A percentile compares a stretch with the other conserved stretches of the same genome.
Evolutionary conservation across 352 stramenopile genomes (phyloP).

Genomic region (Phytopythium vexans): DNA sequence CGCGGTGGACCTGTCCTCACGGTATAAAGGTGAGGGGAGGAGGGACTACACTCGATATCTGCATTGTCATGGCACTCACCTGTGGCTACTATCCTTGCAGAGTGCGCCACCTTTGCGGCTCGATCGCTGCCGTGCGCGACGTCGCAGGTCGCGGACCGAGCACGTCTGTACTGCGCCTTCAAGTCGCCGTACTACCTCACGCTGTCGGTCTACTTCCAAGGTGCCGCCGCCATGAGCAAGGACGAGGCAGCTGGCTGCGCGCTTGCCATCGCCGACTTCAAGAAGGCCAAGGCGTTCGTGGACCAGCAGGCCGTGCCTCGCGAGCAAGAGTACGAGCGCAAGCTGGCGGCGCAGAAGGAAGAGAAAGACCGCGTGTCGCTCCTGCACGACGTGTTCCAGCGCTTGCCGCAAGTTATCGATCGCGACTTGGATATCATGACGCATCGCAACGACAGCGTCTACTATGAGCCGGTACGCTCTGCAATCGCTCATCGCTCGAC

Average conservation of each 20-base stretch:
- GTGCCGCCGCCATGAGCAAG: slow-evolving; percentile 45
- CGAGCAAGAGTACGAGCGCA: slow-evolving; percentile 38
- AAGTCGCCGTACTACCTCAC: slow-evolving; percentile 60
- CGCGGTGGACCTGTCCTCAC: slow-evolving; percentile 44
- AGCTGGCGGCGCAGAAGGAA: slow-evolving; percentile 24
- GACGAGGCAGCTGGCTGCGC: slow-evolving; percentile 44
- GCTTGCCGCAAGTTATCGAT: slow-evolving; percentile 62
- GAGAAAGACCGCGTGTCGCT: slow-evolving; percentile 32
- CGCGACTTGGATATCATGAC: slow-evolving; percentile 68
- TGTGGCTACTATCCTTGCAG: slow-evolving; percentile 9
- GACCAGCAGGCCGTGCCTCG: slow-evolving; percentile 21
- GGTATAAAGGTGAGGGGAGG: slow-evolving; percentile 34
- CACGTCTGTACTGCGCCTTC: slow-evolving; percentile 49
- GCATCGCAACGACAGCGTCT: slow-evolving; percentile 65
- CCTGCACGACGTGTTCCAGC: slow-evolving; percentile 41
- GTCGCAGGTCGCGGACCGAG: slow-evolving; percentile 31
- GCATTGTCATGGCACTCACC: slow-evolving; percentile 3
- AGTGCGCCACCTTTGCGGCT: slow-evolving; percentile 23
- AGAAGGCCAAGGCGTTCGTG: slow-evolving; percentile 37
- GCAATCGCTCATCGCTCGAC: too few relatives aligned
- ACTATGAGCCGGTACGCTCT: slow-evolving; percentile 52
- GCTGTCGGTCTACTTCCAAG: slow-evolving; percentile 62
- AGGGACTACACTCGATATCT: neutral
- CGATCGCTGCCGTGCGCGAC: slow-evolving; percentile 34
- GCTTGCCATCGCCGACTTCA: slow-evolving; percentile 60